Evolutionary conservation across 106 monocot genomes (phyloP).

Genomic region (Alisma plantagoaquatica): DNA sequence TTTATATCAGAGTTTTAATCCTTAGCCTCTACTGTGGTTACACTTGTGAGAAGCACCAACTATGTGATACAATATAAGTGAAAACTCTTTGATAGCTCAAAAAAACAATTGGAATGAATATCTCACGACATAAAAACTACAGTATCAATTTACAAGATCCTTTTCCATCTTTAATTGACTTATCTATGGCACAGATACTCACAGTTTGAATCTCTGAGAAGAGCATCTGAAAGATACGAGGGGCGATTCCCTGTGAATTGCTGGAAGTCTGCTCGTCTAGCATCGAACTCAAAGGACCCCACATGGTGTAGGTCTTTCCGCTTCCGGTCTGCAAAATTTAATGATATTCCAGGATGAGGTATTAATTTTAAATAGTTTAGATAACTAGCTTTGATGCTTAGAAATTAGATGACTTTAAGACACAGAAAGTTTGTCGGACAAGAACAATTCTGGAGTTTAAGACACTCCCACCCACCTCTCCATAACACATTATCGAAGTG

Average conservation of each 20-base stretch:
- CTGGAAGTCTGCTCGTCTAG: conserved; percentile 30
- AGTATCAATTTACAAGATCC: not conserved
- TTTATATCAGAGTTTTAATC: too few species aligned
- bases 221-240: conserved; percentile 72
- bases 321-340: conserved; percentile 48
- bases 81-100: too few species aligned
- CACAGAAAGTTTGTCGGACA: too few species aligned
- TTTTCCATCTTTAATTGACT: not conserved
- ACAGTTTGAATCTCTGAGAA: conserved; percentile 78
- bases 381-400: too few species aligned
- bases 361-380: too few species aligned
- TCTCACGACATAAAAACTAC: not conserved
- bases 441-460: too few species aligned
- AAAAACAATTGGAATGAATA: too few species aligned
- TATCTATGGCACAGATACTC: conserved; percentile 6
- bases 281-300: conserved; percentile 87
- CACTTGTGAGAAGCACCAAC: too few species aligned
- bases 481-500: conserved; percentile 78
- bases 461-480: conserved; percentile 85
- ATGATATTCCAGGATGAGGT: not conserved
- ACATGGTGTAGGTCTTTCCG: conserved; percentile 96
- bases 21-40: too few species aligned
- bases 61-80: too few species aligned
- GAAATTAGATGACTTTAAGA: too few species aligned
- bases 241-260: conserved; percentile 55